Evolutionary conservation across 2,329 filamentous ascomycete genomes (phyloP), one percentile per base, ranked within the genome.

Genomic region (Colletotrichum cereale): DNA sequence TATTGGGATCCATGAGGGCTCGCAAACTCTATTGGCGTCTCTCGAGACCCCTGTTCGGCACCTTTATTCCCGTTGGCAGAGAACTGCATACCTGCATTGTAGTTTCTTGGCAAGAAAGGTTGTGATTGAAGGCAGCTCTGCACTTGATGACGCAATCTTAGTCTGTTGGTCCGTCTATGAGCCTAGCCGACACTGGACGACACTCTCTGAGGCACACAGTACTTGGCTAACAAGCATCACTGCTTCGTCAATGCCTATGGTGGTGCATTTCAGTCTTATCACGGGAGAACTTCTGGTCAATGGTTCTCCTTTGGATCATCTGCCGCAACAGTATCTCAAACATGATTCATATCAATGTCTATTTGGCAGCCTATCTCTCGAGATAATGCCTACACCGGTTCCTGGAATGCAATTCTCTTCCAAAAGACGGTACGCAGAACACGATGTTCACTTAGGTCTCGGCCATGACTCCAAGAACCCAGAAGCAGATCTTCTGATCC

Each of bases 281-380:
- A 85, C 81, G 0, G 88, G 85, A 0, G 80, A 85, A 31, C 77
- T 91, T 0, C 80, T 89, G 0, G 82, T 90, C 0, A 82, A 89
- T 67, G 88, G 88, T 0, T 52, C 79, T 1, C 87, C 86, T 0
- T 73, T 89, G 0, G 76, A 82, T 5, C 81, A 84, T 2, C 79
- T 90, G 0, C 88, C 88, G 0, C 3, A 14, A 0, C 71, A 82
- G 0, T 90, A 87, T 60, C 79, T 84, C 42, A 10, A 18, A 0
- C 80, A 87, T 62, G 10, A 74, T 0, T 78, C 77, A 0, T 90
- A 87, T 72, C 14, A 16, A 0, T 74, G 75, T 0, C 75, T 90
- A 0, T 89, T 90, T 75, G 82, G 84, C 1, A 65, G 75, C 5
- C 76, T 78, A 75, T 0, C 78, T 0, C 62, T 89, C 2, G 83